Evolutionary conservation across 495 filamentous ascomycete species (phyloP).

Genomic region (Hypomontagnella submonticulosa): DNA sequence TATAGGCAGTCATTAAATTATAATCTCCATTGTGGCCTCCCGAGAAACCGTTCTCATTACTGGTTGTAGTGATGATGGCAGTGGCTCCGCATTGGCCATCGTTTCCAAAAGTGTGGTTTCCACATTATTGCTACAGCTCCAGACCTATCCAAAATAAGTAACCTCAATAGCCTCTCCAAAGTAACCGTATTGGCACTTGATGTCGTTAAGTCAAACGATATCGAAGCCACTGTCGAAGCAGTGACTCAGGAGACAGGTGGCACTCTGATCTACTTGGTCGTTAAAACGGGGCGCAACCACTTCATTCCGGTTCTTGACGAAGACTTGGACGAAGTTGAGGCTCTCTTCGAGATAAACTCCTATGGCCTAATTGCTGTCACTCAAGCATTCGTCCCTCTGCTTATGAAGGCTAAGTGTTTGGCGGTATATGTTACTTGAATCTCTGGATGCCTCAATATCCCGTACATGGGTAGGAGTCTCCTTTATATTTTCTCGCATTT

Average conservation of each 20-base stretch:
- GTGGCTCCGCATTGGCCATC: too few species aligned
- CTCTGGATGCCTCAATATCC: conserved; percentile 53
- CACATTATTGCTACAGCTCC: conserved; percentile 58
- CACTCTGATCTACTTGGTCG: conserved; percentile 56
- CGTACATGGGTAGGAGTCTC: conserved; percentile 48
- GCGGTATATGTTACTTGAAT: conserved; percentile 60
- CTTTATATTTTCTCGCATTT: conserved; percentile 35
- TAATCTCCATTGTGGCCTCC: too few species aligned
- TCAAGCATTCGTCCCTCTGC: conserved; percentile 56
- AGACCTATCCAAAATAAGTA: conserved; percentile 45
- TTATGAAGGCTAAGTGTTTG: conserved; percentile 57
- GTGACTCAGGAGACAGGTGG: conserved; percentile 39
- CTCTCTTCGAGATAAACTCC: conserved; percentile 60
- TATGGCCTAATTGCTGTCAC: conserved; percentile 51
- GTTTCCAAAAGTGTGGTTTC: conserved; percentile 35
- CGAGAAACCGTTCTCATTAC: too few species aligned
- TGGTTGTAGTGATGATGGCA: too few species aligned
- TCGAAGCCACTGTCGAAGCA: conserved; percentile 30
- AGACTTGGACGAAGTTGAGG: conserved; percentile 23
- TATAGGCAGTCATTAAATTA: too few species aligned
- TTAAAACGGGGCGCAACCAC: conserved; percentile 52
- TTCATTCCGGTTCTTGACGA: conserved; percentile 50
- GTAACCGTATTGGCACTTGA: conserved; percentile 45
- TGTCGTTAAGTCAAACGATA: conserved; percentile 28
- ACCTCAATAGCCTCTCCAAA: conserved; percentile 31